Conservation (phyloP, 345 rosid species). For the Citrus trifoliata region DNA sequence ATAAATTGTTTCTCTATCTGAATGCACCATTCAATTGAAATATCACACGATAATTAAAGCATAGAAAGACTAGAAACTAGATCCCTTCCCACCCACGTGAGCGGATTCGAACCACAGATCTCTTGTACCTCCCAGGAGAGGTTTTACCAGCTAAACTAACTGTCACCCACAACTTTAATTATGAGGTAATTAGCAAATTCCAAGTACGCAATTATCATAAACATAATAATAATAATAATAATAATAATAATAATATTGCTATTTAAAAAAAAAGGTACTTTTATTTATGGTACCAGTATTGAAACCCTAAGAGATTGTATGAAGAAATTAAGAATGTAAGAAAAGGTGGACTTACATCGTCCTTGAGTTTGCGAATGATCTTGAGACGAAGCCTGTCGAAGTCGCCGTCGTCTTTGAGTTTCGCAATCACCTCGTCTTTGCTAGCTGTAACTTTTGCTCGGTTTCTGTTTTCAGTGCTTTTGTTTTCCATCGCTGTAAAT, state of each 20-base stretch:
- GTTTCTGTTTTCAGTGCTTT: not conserved
- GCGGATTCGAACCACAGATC: not conserved
- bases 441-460: constrained; percentile 24
- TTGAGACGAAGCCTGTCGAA: constrained; percentile 85
- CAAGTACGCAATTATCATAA: not conserved
- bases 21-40: not conserved
- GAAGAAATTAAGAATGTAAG: not conserved
- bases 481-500: constrained; percentile 3
- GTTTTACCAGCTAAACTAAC: not conserved
- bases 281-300: not conserved
- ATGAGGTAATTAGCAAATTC: not conserved
- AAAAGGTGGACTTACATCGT: constrained; percentile 35
- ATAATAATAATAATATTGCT: not conserved
- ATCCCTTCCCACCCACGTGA: not conserved
- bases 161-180: not conserved
- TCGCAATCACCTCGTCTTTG: constrained; percentile 70
- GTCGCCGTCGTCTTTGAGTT: constrained; percentile 84
- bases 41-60: not conserved
- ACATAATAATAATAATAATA: too few relatives aligned
- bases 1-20: not conserved
- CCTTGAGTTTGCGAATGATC: constrained; percentile 84
- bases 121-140: not conserved
- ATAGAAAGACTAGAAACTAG: not conserved
- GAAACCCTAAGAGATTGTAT: constrained; percentile 10
- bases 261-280: not conserved